phyloP scores from a whole-genome alignment of 106 monocot genomes.

The Allium fistulosum region DNA sequence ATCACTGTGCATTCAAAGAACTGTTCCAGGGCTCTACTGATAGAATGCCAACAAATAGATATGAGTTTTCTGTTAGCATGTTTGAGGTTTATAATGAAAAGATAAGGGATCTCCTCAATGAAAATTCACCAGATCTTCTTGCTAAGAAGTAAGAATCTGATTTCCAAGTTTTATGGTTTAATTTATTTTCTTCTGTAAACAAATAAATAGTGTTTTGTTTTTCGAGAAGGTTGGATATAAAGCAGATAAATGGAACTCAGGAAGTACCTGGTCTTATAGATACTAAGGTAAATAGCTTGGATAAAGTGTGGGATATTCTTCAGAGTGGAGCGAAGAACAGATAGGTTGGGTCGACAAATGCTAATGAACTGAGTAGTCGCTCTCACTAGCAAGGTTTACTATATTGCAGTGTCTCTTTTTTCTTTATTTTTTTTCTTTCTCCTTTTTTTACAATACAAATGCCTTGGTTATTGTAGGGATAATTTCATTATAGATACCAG shows the following conservation, averaged over 20 bases:
- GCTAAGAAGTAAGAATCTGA: conserved; percentile 45
- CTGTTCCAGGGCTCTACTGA: conserved; percentile 50
- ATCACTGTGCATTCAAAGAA: conserved; percentile 82
- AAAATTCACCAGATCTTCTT: conserved; percentile 26
- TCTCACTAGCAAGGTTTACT: conserved; percentile 67
- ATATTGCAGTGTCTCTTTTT: no score
- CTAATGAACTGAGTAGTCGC: conserved; percentile 94
- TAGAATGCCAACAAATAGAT: conserved; percentile 28
- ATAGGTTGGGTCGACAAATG: conserved; percentile 87
- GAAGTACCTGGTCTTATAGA: conserved; percentile 84
- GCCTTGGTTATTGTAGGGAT: no score
- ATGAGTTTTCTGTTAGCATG: conserved; percentile 78
- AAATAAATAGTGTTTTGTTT: conserved; percentile 1
- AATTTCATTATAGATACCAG: no score
- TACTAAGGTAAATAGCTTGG: conserved; percentile 35
- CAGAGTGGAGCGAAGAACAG: conserved; percentile 59
- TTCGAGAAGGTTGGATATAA: conserved; percentile 81
- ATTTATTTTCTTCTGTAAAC: not conserved
- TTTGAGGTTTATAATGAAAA: conserved; percentile 95
- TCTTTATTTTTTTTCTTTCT: not conserved
- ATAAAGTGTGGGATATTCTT: conserved; percentile 75
- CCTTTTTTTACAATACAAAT: no score
- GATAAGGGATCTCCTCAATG: conserved; percentile 76
- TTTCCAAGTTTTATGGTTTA: conserved; percentile 1
- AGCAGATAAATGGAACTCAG: conserved; percentile 82